phyloP scores from a whole-genome alignment of 768 basidiomycete species.

The Calocera cornea region DNA sequence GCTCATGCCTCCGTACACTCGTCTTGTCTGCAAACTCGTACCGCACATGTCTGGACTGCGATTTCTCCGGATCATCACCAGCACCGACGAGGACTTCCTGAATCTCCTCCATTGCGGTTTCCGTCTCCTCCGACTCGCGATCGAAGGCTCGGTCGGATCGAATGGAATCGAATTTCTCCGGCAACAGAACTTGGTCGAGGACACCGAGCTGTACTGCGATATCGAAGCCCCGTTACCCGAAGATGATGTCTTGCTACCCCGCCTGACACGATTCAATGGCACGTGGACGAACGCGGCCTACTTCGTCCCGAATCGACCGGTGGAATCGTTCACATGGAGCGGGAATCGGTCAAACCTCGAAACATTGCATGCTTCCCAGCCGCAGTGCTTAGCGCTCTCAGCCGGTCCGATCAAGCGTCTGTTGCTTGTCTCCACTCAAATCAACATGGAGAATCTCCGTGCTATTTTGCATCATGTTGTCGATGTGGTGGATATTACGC shows the following conservation, averaged over 20 bases:
- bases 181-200: background rate
- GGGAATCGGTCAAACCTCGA: background rate
- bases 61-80: background rate
- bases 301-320: background rate
- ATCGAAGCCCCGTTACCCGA: background rate
- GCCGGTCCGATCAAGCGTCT: background rate
- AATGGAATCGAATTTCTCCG: background rate
- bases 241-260: background rate
- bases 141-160: constrained; percentile 1
- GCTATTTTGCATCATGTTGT: background rate
- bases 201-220: background rate
- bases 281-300: background rate
- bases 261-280: background rate
- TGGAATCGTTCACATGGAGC: background rate
- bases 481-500: background rate
- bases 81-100: background rate
- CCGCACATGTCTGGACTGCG: background rate
- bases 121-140: background rate
- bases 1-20: background rate
- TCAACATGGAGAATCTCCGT: background rate
- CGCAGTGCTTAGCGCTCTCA: background rate
- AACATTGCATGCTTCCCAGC: background rate
- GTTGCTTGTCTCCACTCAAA: background rate
- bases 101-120: background rate
- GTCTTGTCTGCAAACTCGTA: background rate